A percentile compares a stretch with the other conserved stretches of the same genome.
phyloP scores from a whole-genome alignment of 2,329 filamentous ascomycete species.

The Xylaria sp. region DNA sequence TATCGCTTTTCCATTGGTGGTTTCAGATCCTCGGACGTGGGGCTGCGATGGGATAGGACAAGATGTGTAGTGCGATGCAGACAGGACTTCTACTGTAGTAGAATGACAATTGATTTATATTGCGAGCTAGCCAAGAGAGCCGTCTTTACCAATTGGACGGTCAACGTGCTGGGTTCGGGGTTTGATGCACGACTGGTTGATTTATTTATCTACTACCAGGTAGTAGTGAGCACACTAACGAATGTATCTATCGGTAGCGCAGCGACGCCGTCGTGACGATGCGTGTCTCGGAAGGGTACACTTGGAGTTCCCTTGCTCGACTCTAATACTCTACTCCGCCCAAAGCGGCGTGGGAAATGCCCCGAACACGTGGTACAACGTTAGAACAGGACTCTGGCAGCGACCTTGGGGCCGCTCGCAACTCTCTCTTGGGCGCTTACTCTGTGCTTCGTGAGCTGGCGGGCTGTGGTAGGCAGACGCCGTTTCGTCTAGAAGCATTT shows the following conservation, averaged over 20 bases:
- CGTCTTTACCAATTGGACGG: too few species aligned
- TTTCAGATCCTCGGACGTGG: slow-evolving; percentile 34
- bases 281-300: not conserved
- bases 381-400: slow-evolving; percentile 8
- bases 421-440: not conserved
- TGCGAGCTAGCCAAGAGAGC: too few species aligned
- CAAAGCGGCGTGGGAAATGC: slow-evolving; percentile 23
- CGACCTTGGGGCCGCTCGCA: not conserved
- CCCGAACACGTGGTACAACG: slow-evolving; percentile 22
- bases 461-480: not conserved
- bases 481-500: not conserved
- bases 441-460: not conserved
- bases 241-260: too few species aligned
- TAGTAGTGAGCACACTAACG: too few species aligned
- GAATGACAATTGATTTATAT: too few species aligned
- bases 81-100: not conserved
- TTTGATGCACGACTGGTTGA: too few species aligned
- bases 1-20: slow-evolving; percentile 28
- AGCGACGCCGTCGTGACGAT: too few species aligned
- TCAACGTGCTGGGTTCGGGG: too few species aligned
- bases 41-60: too few species aligned
- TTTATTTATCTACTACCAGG: too few species aligned
- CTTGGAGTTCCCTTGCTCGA: not conserved
- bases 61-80: too few species aligned
- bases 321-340: not conserved